Evolutionary conservation across 352 stramenopile genomes (phyloP), one percentile per base, ranked within the genome.

Genomic region (Aphanomyces stellatus): DNA sequence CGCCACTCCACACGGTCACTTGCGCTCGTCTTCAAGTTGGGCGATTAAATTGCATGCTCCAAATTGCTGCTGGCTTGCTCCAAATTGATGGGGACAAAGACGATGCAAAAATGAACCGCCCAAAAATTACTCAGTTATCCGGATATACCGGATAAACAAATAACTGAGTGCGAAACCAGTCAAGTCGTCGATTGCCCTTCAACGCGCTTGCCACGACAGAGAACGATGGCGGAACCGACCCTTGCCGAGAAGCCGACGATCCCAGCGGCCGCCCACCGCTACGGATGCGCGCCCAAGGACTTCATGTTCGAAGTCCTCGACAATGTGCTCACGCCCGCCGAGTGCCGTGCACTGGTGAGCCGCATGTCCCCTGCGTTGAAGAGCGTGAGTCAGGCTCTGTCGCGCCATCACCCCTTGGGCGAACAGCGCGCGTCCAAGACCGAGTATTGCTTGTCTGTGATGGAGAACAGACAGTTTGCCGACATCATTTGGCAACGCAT

Each of bases 261-360:
- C 24, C 55, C 55, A 13, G 8, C 55, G 25, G 51, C 49, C 27
- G 55, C 43, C 28, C 55, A 64, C 30, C 35, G 37, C 17, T 64
- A 64, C 27, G 55, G 55, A 24, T 43, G 35, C 55, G 55, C 25
- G 24, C 33, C 5, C 33, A 35, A 43, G 11, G 55, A 64, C 22
- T 51, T 24, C 35, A 64, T 64, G 55, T 64, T 64, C 40, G 55
- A 64, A 46, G 55, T 64, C 19, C 40, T 64, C 8, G 55, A 64
- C 35, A 22, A 11, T 27, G 55, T 64, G 4, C 34, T 64, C 7
- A 64, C 33, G 19, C 33, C 15, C 11, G 37, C 35, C 22, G 55
- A 64, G 40, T 64, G 55, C 35, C 35, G 37, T 4, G 55, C 55
- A 17, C 27, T 64, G 31, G 51, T 64, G 33, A 64, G 30, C n/a